A percentile compares a stretch with the other conserved stretches of the same genome.
Evolutionary conservation across 805 yeast species (phyloP).

Genomic region (Candida awuae): DNA sequence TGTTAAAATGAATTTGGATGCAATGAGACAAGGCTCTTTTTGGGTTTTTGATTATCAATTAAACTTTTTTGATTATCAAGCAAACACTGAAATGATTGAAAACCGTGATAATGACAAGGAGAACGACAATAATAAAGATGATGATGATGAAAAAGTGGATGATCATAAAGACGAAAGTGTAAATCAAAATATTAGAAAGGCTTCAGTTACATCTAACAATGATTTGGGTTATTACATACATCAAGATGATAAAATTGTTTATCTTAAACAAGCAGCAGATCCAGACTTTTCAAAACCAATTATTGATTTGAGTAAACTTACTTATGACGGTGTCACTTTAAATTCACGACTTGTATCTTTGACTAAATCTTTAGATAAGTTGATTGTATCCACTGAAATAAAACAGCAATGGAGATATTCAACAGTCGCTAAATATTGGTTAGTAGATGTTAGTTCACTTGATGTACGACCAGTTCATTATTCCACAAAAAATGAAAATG

Average conservation of each 20-base stretch:
- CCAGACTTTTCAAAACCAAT: slow-evolving; percentile 25
- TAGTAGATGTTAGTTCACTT: slow-evolving; percentile 39
- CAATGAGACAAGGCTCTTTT: slow-evolving; percentile 25
- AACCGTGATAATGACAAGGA: not conserved
- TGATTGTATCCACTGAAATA: slow-evolving; percentile 47
- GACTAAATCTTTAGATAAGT: slow-evolving; percentile 39
- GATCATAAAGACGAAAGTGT: not conserved
- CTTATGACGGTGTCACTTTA: slow-evolving; percentile 34
- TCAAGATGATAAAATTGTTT: slow-evolving; percentile 11
- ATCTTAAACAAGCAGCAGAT: slow-evolving; percentile 24
- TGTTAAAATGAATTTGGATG: slow-evolving; percentile 22
- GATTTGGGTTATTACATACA: slow-evolving; percentile 40
- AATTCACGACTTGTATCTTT: slow-evolving; percentile 35
- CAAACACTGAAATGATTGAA: not conserved
- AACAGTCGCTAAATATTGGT: slow-evolving; percentile 50
- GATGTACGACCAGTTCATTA: slow-evolving; percentile 18
- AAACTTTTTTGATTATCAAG: slow-evolving; percentile 22
- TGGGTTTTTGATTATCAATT: slow-evolving; percentile 20
- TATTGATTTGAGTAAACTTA: slow-evolving; percentile 30
- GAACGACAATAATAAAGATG: not conserved
- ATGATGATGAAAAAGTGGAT: not conserved
- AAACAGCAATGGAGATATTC: slow-evolving; percentile 64
- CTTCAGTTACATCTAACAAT: slow-evolving; percentile 1
- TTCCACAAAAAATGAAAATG: slow-evolving; percentile 18
- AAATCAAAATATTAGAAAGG: slow-evolving; percentile 16